These are phyloP conservation scores for Phallus indusiatus DNA, from an alignment of 768 basidiomycete species.

Conservation along the genomic window DNA sequence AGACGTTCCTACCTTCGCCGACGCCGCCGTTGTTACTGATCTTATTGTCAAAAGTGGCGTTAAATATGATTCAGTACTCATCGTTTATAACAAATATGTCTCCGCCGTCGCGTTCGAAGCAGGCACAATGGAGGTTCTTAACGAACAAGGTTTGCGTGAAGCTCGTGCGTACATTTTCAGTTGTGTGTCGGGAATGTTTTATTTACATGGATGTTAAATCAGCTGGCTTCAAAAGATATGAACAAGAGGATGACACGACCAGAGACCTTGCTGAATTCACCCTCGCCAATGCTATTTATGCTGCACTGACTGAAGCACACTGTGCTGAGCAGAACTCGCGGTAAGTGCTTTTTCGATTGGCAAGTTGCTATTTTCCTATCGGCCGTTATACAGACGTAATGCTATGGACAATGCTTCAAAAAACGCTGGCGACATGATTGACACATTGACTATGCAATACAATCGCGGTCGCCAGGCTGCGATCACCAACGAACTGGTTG, in stretches of 20 bases:
- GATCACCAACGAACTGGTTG: constrained; percentile 92
- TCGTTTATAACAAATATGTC: constrained; percentile 80
- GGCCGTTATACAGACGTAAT: constrained; percentile 55
- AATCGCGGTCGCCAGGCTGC: constrained; percentile 98
- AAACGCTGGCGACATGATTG: constrained; percentile 95
- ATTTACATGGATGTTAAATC: neutral
- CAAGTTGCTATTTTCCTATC: neutral
- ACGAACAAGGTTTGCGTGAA: constrained; percentile 71
- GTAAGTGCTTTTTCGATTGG: constrained; percentile 30
- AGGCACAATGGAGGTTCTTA: constrained; percentile 64
- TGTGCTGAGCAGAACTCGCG: constrained; percentile 81
- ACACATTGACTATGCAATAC: constrained; percentile 82
- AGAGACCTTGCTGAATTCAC: constrained; percentile 93
- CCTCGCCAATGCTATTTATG: constrained; percentile 92
- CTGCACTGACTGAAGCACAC: constrained; percentile 74
- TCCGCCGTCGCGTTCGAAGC: constrained; percentile 90
- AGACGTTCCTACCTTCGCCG: constrained; percentile 94
- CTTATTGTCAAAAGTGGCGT: constrained; percentile 77
- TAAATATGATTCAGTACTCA: constrained; percentile 75
- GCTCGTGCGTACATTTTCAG: constrained; percentile 45
- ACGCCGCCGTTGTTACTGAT: constrained; percentile 91
- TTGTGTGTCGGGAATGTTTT: neutral
- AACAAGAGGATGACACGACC: constrained; percentile 94
- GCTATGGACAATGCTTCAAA: constrained; percentile 99
- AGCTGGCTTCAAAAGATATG: constrained; percentile 92